Evolutionary conservation across 140 eudicot species (phyloP), one percentile per base, ranked within the genome.

Genomic region (Erigeron philadelphicus): DNA sequence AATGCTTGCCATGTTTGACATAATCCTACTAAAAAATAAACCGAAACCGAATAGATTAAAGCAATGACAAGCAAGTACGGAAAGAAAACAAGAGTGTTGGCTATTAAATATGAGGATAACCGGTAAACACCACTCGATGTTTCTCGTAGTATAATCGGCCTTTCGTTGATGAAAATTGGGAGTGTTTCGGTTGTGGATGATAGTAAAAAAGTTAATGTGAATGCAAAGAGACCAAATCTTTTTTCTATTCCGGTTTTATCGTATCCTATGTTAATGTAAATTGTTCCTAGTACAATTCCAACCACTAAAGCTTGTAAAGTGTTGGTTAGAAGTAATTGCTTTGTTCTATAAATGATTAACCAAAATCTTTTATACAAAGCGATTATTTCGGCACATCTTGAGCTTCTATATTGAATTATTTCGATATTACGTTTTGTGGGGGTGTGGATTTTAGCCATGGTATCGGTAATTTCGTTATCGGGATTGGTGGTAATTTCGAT

Each of bases 71-170:
- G 81, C 10, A 93, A 60, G 61, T 93, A 89, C 1, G 98, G 98
- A 21, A 93, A 65, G 76, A 93, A 93, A 9, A 93, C 96, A 5
- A 93, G 84, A 5, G 98, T 93, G 77, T 93, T 93, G 3, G 98
- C 96, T 1, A 85, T 73, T 1, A 93, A 73, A 31, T 89, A 84
- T 0, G 98, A 89, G 1, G 96, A 93, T 23, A 93, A 31, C 19
- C 98, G 66, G 85, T 93, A 93, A 15, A 93, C 95, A 11, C 98
- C 98, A n/a, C 98, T 84, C 0, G 98, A 89, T 1, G 96, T 87
- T 82, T 93, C 98, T 41, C 96, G 61, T 12, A 93, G 74, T 4
- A 93, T 46, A 74, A 93, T 87, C 15, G 98, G 98, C 72, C 98
- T 64, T 35, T 93, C 98, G 67, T 89, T 87, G 74, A 93, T 86